Percentiles rank a stretch among this genome's conserved stretches.
Evolutionary conservation across 2,329 filamentous ascomycete genomes (phyloP).

Genomic region (Penicillium decumbens): DNA sequence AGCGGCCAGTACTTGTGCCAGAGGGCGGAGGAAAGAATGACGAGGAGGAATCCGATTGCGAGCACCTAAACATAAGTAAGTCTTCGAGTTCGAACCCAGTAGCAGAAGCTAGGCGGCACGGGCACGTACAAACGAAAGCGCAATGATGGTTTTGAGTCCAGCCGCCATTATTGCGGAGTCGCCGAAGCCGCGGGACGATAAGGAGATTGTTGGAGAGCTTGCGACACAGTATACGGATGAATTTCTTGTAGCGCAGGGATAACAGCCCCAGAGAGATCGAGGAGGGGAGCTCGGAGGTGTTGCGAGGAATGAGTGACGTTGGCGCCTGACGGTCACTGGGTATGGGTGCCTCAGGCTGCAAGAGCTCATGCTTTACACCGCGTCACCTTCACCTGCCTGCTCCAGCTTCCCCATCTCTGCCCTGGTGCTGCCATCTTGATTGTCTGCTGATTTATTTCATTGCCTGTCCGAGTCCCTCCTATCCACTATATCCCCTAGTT

Average conservation of each 20-base stretch:
- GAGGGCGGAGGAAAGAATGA: constrained; percentile 94
- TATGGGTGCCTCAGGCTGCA: constrained; percentile 23
- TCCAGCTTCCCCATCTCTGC: constrained; percentile 23
- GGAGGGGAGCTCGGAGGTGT: constrained; percentile 12
- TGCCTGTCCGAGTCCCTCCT: constrained; percentile 9
- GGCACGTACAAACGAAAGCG: constrained; percentile 79
- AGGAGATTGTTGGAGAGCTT: constrained; percentile 3
- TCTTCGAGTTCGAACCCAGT: neutral
- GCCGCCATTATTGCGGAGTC: constrained; percentile 56
- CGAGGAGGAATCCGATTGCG: constrained; percentile 95
- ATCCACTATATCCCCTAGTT: constrained; percentile 2
- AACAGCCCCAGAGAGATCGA: constrained; percentile 17
- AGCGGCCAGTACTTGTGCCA: constrained; percentile 94
- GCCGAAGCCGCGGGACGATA: constrained; percentile 17
- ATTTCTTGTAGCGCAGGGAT: constrained; percentile 3
- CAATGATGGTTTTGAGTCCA: constrained; percentile 98
- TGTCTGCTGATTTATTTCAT: constrained; percentile 14
- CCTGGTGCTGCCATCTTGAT: constrained; percentile 13
- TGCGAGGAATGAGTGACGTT: constrained; percentile 29
- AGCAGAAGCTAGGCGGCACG: neutral
- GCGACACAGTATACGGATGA: constrained; percentile 2
- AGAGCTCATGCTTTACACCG: constrained; percentile 31
- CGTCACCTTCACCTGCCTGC: constrained; percentile 35
- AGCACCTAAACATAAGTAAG: constrained; percentile 58
- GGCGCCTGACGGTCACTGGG: constrained; percentile 28